Base-by-base conservation (phyloP, 495 filamentous ascomycete species). In the Penicillium samsonianum region DNA sequence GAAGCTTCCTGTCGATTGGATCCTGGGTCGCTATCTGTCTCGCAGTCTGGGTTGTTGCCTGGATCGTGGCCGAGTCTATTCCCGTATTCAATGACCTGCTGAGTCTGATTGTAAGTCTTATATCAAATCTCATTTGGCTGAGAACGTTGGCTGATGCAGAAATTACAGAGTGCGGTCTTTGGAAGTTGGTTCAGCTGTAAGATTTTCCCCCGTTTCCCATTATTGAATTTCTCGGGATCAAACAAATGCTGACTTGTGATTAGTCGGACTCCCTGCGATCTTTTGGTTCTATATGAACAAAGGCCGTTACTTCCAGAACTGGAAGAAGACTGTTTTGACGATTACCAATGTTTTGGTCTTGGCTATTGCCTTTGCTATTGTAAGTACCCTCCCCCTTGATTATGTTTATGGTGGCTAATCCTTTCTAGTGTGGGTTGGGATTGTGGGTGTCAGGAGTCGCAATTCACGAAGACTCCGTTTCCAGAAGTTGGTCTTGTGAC, bases 41-140 rank as follows among this genome's bases (percentile, higher is more conserved):
- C 8, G 57, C 62, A 53, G 70, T 89, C 38, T 90, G 87, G 70
- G 42, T 85, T 12, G 53, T 89, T 10, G 82, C 86, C 5, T 91
- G 85, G 84, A 67, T 90, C 56, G 84, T 92, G 59, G 87, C 87
- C 4, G 83, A 87, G 63, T 82, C 84, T 3, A 87, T 91, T 25
- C 89, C 89, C 0, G 83, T 87, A 59, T 91, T 91, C 73, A 84
- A 81, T 57, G 80, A 86, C 48, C 62, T 91, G 55, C 67, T 90
- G 45, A 78, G 78, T 54, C 58, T 83, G 52, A 77, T 81, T 53
- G 71, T 75, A 62, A 47, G 73, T 65, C 22, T 33, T 37, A 3
- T 22, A 11, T 25, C 19, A 14, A 1, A 31, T 37, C 14, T 11
- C 5, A 43, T 2, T 11, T 12, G 0, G n/a, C 14, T 7, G 7